These are phyloP conservation scores for Pterulicium gracile DNA, from an alignment of 1,284 basidiomycete species.

Conservation along the genomic window DNA sequence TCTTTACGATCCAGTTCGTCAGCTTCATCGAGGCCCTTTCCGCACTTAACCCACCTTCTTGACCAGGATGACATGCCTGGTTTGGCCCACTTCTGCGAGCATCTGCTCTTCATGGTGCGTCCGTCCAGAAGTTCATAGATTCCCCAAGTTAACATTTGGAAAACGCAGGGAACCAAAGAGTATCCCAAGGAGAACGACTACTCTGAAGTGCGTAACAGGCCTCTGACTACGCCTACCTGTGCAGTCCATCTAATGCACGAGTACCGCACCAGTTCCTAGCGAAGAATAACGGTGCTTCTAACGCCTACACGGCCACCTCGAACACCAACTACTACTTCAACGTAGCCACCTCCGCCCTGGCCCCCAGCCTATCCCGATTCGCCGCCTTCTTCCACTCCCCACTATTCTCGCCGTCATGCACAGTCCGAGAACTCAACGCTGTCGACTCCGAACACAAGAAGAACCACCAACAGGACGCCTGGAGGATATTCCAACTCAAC, in stretches of 20 bases:
- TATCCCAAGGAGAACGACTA: slow-evolving; percentile 93
- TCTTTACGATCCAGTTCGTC: slow-evolving; percentile 83
- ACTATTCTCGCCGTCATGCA: slow-evolving; percentile 85
- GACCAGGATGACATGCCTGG: slow-evolving; percentile 84
- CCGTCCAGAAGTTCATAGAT: slow-evolving; percentile 5
- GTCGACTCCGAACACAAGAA: slow-evolving; percentile 99
- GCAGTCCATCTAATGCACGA: too few species aligned
- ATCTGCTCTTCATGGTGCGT: slow-evolving; percentile 88
- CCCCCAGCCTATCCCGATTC: slow-evolving; percentile 84
- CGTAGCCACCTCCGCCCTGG: slow-evolving; percentile 78
- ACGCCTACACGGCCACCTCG: slow-evolving; percentile 89
- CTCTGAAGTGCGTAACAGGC: slow-evolving; percentile 51
- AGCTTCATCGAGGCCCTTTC: slow-evolving; percentile 3
- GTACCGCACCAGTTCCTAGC: slow-evolving; percentile 81
- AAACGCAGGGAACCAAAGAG: slow-evolving; percentile 58
- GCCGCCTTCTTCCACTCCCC: slow-evolving; percentile 93
- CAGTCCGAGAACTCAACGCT: slow-evolving; percentile 90
- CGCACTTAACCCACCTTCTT: slow-evolving; percentile 1
- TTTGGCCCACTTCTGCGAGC: slow-evolving; percentile 90
- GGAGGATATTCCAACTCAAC: slow-evolving; percentile 96
- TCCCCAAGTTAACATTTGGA: slow-evolving; percentile 13
- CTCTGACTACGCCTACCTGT: too few species aligned
- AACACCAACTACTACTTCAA: slow-evolving; percentile 96
- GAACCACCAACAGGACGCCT: slow-evolving; percentile 90
- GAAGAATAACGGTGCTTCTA: slow-evolving; percentile 86